Percentiles rank a stretch among this genome's conserved stretches.
phyloP scores from a whole-genome alignment of 768 basidiomycete genomes.

The Lactarius hatsudake region DNA sequence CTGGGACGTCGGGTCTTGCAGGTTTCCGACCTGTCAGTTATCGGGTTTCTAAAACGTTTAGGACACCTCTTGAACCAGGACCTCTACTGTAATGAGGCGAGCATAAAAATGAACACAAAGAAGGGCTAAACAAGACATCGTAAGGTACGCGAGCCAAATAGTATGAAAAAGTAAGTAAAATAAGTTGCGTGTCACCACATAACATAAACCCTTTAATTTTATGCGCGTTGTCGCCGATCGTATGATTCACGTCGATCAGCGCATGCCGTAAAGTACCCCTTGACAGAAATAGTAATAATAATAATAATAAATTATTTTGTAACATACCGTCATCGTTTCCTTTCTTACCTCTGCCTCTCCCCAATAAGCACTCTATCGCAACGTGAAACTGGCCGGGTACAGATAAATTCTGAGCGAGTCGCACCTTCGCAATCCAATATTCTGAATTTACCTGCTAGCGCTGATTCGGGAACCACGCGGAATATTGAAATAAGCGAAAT shows the following conservation, averaged over 20 bases:
- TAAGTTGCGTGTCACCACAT: not conserved
- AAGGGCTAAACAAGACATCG: not conserved
- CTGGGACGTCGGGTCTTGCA: not conserved
- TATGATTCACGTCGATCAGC: conserved; percentile 20
- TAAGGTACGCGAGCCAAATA: not conserved
- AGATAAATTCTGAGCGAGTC: not conserved
- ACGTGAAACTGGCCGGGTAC: too few species aligned
- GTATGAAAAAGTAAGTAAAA: not conserved
- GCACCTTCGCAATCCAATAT: not conserved
- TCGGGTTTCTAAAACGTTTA: too few species aligned
- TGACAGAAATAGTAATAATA: not conserved
- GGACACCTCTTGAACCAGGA: not conserved
- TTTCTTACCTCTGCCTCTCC: not conserved
- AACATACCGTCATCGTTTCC: not conserved
- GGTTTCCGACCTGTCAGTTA: not conserved
- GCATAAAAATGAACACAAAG: not conserved
- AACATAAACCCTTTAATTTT: not conserved
- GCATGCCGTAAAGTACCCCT: not conserved
- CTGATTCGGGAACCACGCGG: too few species aligned
- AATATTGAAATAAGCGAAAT: not conserved
- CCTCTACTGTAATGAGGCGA: not conserved
- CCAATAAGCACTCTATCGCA: too few species aligned
- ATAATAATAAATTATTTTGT: not conserved
- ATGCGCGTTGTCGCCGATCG: conserved; percentile 16
- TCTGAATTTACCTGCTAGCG: not conserved